Percentiles rank a stretch among this genome's conserved stretches.
These are phyloP conservation scores for Mycothermus thermophilus DNA, from an alignment of 495 filamentous ascomycete species.

Conservation along the genomic window DNA sequence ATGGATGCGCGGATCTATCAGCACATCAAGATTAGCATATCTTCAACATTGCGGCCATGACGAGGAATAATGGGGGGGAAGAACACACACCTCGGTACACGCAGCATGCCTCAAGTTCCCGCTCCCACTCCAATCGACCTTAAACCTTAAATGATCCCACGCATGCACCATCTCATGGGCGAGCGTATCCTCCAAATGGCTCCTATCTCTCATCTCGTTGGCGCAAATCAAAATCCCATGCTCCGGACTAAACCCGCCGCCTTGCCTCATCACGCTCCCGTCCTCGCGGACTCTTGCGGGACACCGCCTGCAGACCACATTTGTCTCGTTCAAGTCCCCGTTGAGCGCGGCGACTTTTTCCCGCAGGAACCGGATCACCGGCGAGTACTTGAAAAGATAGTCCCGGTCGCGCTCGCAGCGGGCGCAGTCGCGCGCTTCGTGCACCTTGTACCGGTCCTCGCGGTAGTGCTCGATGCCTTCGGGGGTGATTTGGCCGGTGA, in stretches of 20 bases:
- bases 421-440: conserved; percentile 58
- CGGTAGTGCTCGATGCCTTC: conserved; percentile 59
- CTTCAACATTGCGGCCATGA: not conserved
- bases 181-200: conserved; percentile 81
- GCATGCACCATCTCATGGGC: conserved; percentile 98
- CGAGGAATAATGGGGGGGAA: not conserved
- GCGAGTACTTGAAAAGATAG: conserved; percentile 68
- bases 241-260: conserved; percentile 69
- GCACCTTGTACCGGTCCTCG: conserved; percentile 47
- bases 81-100: conserved; percentile 67
- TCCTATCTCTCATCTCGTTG: conserved; percentile 61
- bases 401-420: conserved; percentile 66
- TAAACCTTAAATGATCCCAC: conserved; percentile 83
- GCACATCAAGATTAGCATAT: not conserved
- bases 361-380: conserved; percentile 69
- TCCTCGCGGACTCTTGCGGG: conserved; percentile 33
- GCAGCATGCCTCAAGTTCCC: conserved; percentile 67
- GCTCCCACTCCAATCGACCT: conserved; percentile 65
- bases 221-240: conserved; percentile 84
- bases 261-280: conserved; percentile 29
- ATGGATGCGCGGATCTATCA: conserved; percentile 77
- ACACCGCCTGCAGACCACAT: conserved; percentile 74
- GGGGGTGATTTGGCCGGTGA: conserved; percentile 54
- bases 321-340: conserved; percentile 53
- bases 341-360: conserved; percentile 65